phyloP scores from a whole-genome alignment of 129 eudicot genomes.

The Apium graveolens region DNA sequence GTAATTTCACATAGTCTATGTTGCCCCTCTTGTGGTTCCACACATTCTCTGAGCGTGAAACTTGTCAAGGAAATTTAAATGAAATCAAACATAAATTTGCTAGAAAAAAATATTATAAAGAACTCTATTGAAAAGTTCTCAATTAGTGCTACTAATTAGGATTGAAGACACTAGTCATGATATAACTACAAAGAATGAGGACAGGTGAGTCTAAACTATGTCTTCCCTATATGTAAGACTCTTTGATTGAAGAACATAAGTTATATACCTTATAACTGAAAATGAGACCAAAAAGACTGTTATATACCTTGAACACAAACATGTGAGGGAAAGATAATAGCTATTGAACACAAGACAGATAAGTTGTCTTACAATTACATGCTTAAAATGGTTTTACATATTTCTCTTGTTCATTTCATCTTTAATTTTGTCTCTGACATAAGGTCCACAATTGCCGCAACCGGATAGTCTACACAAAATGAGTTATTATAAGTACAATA shows the following conservation, averaged over 20 bases:
- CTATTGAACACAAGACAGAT: neutral
- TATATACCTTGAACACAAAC: neutral
- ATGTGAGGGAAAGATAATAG: neutral
- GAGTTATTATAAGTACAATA: too few relatives aligned
- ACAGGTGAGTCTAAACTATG: neutral
- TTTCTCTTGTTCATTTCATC: too few relatives aligned
- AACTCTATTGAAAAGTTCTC: neutral
- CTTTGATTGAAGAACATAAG: neutral
- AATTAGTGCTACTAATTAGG: neutral
- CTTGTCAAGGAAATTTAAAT: slow-evolving; percentile 42
- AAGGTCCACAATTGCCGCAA: neutral
- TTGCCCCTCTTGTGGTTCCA: slow-evolving; percentile 77
- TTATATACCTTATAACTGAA: neutral
- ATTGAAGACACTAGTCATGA: neutral
- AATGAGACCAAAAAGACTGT: neutral
- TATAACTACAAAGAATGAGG: neutral
- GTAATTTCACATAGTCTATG: slow-evolving; percentile 64
- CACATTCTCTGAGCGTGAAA: slow-evolving; percentile 72
- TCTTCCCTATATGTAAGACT: neutral
- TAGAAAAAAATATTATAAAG: too few relatives aligned
- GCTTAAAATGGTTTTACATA: too few relatives aligned
- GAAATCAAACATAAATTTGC: neutral
- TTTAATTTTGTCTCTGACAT: too few relatives aligned
- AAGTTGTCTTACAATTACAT: neutral
- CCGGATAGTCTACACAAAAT: too few relatives aligned